Base-by-base conservation (phyloP, 1,284 basidiomycete species). In the Marasmius sp. region DNA sequence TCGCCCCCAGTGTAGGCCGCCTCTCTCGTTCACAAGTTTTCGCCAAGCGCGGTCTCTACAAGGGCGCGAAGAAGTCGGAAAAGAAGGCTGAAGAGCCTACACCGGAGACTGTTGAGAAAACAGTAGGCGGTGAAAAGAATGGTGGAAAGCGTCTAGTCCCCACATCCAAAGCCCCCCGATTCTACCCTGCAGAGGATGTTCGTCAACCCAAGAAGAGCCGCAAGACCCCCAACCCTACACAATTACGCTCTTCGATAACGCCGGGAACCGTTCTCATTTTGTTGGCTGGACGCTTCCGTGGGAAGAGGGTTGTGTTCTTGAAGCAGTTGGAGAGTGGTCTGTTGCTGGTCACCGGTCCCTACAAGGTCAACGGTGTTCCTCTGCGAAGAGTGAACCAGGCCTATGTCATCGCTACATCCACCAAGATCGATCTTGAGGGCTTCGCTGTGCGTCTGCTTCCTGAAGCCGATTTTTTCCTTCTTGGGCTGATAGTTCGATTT, bases 331-430 rank as follows among this genome's bases (percentile, higher is more conserved):
- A 87, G 71, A 94, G 92, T 68, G 97, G 97, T 66, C 81, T 99
- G 71, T 81, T 99, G 72, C 86, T 99, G 78, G 95, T 99, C 72
- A 97, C 95, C 57, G 97, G 97, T 65, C 97, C 97, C 61, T 98
- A 89, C 89, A 98, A 97, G 88, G 75, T 99, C 77, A 99, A 99
- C 81, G 97, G 97, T 79, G 97, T 99, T 51, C 97, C 97, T 71
- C 85, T 99, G 75, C 89, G 97, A 77, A 89, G 97, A 77, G 96
- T 99, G 67, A 97, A 97, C 85, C 97, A 98, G 85, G 95, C 97
- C 62, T 99, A 99, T 79, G 96, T 97, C 66, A 98, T 99, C 74
- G 95, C 97, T 66, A 99, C 97, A 66, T 95, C 95, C 66, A 98
- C 97, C 74, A 96, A 93, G 82, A 80, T 99, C 72, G 93, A 98